These are phyloP conservation scores for Sporothrix phasma DNA, from an alignment of 2,329 filamentous ascomycete genomes.

Conservation along the genomic window DNA sequence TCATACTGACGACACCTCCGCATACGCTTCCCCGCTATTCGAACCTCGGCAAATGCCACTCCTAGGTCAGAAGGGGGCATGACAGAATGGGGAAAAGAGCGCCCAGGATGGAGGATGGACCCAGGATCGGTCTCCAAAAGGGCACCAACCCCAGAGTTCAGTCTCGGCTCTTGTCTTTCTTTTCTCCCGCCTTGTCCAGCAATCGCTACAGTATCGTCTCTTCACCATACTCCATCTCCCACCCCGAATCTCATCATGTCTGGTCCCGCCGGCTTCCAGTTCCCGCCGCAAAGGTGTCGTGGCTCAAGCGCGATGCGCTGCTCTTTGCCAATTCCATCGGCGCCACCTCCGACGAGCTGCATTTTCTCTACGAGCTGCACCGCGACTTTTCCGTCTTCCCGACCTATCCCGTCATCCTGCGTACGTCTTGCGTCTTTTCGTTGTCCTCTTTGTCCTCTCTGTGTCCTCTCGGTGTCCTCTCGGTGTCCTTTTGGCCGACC, in stretches of 20 bases:
- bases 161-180: neutral
- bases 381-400: conserved; percentile 82
- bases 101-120: neutral
- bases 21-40: conserved; percentile 10
- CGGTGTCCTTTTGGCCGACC: no score
- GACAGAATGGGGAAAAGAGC: neutral
- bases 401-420: conserved; percentile 74
- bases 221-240: neutral
- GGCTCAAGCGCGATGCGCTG: conserved; percentile 79
- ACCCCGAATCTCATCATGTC: conserved; percentile 32
- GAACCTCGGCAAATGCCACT: conserved; percentile 13
- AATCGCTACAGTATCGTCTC: neutral
- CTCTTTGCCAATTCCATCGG: conserved; percentile 89
- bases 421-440: conserved; percentile 34
- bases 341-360: conserved; percentile 71
- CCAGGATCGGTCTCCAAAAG: no score
- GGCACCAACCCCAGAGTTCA: neutral
- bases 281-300: conserved; percentile 65
- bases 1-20: no score
- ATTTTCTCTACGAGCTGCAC: conserved; percentile 87
- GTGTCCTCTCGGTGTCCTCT: no score
- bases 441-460: no score
- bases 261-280: conserved; percentile 63
- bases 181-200: neutral
- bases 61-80: neutral